phyloP scores from a whole-genome alignment of 352 stramenopile genomes.

The Globisporangium barbulae region DNA sequence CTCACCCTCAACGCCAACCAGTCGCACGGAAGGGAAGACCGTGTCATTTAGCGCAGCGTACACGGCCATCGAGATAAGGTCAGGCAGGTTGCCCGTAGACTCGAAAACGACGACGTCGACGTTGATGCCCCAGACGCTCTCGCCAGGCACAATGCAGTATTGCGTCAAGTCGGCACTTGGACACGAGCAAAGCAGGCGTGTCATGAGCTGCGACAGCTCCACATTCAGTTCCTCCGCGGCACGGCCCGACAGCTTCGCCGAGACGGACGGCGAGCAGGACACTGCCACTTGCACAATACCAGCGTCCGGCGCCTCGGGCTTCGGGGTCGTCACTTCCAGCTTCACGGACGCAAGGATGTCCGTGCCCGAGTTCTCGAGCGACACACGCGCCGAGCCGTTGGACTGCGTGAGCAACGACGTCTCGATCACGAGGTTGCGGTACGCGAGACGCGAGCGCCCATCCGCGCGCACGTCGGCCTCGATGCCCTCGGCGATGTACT shows the following conservation, averaged over 20 bases:
- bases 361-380: conserved; percentile 56
- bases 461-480: conserved; percentile 70
- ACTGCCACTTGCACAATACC: conserved; percentile 55
- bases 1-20: conserved; percentile 70
- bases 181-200: conserved; percentile 53
- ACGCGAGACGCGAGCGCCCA: conserved; percentile 55
- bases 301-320: conserved; percentile 40
- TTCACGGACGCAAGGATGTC: conserved; percentile 80
- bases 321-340: conserved; percentile 55
- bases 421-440: conserved; percentile 60
- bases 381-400: conserved; percentile 73
- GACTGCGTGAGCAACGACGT: conserved; percentile 72
- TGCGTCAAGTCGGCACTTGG: conserved; percentile 46
- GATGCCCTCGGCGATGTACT: conserved; percentile 71
- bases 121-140: conserved; percentile 71
- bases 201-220: conserved; percentile 79
- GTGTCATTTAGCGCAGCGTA: conserved; percentile 82
- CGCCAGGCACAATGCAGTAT: conserved; percentile 64
- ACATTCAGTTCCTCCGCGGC: conserved; percentile 75
- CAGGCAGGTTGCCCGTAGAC: conserved; percentile 66
- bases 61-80: conserved; percentile 77
- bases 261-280: conserved; percentile 70
- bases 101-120: conserved; percentile 83
- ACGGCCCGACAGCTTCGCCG: conserved; percentile 62
- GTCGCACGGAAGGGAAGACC: conserved; percentile 63